Conservation (phyloP, 768 basidiomycete species). For the Pleurotus citrinopileatus region DNA sequence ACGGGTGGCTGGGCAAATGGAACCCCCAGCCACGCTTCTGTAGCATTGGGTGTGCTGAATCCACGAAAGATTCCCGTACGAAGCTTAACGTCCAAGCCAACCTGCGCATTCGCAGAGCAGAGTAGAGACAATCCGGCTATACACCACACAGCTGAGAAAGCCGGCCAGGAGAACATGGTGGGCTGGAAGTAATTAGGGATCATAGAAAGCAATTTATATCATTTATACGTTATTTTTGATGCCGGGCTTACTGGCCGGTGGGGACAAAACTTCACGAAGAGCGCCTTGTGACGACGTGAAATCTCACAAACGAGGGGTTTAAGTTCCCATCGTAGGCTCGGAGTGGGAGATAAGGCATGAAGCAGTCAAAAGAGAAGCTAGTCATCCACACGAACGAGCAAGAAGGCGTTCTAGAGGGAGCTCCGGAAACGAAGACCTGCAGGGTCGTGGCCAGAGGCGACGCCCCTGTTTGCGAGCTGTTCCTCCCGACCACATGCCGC, state of each 20-base stretch:
- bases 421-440: too few relatives aligned
- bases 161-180: neutral
- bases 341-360: neutral
- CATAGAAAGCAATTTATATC: too few relatives aligned
- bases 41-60: constrained; percentile 27
- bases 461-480: too few relatives aligned
- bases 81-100: constrained; percentile 15
- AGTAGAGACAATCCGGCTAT: neutral
- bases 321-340: neutral
- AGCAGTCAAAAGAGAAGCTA: neutral
- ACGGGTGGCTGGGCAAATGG: constrained; percentile 48
- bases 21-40: constrained; percentile 47
- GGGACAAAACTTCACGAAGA: neutral
- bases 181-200: neutral
- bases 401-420: too few relatives aligned
- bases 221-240: constrained; percentile 1
- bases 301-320: neutral
- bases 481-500: too few relatives aligned
- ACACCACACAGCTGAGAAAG: neutral
- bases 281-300: neutral
- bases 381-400: too few relatives aligned
- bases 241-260: neutral
- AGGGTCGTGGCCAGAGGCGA: too few relatives aligned
- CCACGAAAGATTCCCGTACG: constrained; percentile 37
- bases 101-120: neutral